Evolutionary conservation across 805 yeast genomes (phyloP), one percentile per base, ranked within the genome.

Genomic region (Pichia nanzhaoensis): DNA sequence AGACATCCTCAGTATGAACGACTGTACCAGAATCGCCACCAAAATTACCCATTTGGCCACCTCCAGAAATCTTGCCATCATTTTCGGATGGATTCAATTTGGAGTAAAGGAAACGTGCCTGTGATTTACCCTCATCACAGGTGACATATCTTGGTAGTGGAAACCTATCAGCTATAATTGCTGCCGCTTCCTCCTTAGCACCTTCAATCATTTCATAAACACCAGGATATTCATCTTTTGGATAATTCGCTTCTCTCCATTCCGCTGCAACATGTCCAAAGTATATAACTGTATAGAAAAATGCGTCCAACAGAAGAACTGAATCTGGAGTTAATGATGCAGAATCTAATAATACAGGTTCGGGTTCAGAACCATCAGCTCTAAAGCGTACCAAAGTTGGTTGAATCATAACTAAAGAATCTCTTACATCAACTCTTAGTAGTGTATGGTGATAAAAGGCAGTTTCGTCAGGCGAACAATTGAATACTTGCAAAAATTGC

Each of bases 391-490:
- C 84, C 64, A 93, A 77, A 1, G 98, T 88, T 46, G 99, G 99
- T 69, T 93, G 99, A 53, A 93, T 91, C 97, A 93, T 93, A 51
- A 90, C 86, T 61, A 93, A 71, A 16, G 97, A 85, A 68, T 91
- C 93, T 52, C 84, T 83, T 36, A 91, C 84, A 62, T 93, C 97
- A 60, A 93, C 97, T 53, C 91, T 81, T 61, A 85, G 76, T 61
- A 93, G 77, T 16, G 88, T 82, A 65, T 93, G 99, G 64, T 97
- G 81, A 68, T 91, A 88, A 67, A 90, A 93, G 33, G 96, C 96
- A 37, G 98, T 89, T 70, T 93, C 99, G 70, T 93, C 99, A 2
- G 99, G 99, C 5, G 99, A 93, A 67, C 90, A 90, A 68, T 93
- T 93, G 74, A 93, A 93, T 37, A 91, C 95, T 64, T 88, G 95